Evolutionary conservation across 1,284 basidiomycete genomes (phyloP), one percentile per base, ranked within the genome.

Genomic region (Xerocomus subilludens): DNA sequence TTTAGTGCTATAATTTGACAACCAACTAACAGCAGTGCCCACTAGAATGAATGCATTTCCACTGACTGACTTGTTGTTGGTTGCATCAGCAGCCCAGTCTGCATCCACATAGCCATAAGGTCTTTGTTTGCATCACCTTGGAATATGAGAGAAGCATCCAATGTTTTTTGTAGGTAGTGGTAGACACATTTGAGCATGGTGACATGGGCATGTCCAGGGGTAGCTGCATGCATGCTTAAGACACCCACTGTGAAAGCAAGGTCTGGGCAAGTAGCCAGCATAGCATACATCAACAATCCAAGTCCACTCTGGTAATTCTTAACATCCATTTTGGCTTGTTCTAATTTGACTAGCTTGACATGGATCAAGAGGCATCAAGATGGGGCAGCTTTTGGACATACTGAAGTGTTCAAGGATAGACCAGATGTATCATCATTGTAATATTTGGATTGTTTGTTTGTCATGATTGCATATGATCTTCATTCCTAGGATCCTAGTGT

Each of bases 401-500:
- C 27, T 3, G 4, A n/a, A 36, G 27, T 9, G 11, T 20, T 56
- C 32, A 2, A 67, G 66, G 42, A 67, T 47, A 14, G 64, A 33
- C 47, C 53, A 23, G 45, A 65, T 38, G 25, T 65, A 65, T 13
- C 33, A 25, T 20, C 25, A 18, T 51, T 65, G 64, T 27, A 27
- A 65, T 3, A 53, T 9, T 11, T 33, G 21, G n/a, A 38, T 65
- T 9, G 30, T 67, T 14, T 9, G 8, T 16, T 32, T 27, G 32
- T 56, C 25, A 16, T 30, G 8, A 25, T 45, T 32, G 5, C 16
- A 11, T 7, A 53, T 53, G 23, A 65, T 65, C 27, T 65, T 35
- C 64, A 65, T 65, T 14, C 64, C 38, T 35, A 65, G 64, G 20
- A 65, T 51, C 64, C 49, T n/a, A 65, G 49, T 33, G 7, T 14